A percentile compares a stretch with the other conserved stretches of the same genome.
These are phyloP conservation scores for Globisporangium recalcitrans DNA, from an alignment of 352 stramenopile species.

Conservation along the genomic window DNA sequence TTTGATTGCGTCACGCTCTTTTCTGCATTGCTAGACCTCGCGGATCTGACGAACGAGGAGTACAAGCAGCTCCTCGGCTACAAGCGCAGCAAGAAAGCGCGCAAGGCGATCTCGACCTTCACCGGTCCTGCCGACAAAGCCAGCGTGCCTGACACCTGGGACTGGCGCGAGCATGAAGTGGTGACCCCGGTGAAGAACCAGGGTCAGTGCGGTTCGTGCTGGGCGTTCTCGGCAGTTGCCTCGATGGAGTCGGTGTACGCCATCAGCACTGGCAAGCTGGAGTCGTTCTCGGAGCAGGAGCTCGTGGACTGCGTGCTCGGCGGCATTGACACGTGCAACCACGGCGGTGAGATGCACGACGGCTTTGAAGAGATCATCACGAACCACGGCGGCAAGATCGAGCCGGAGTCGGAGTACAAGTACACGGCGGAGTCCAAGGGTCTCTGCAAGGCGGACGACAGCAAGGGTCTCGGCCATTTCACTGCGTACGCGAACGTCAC, in stretches of 20 bases:
- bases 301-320: slow-evolving; percentile 38
- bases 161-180: slow-evolving; percentile 46
- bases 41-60: slow-evolving; percentile 36
- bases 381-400: slow-evolving; percentile 35
- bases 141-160: slow-evolving; percentile 28
- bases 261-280: slow-evolving; percentile 38
- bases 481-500: slow-evolving; percentile 70
- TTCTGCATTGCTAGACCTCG: slow-evolving; percentile 19
- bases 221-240: slow-evolving; percentile 88
- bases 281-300: slow-evolving; percentile 46
- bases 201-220: slow-evolving; percentile 94
- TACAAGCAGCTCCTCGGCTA: slow-evolving; percentile 37
- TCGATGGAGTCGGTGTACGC: slow-evolving; percentile 29
- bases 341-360: slow-evolving; percentile 37
- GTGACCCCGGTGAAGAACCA: slow-evolving; percentile 94
- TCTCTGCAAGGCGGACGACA: slow-evolving; percentile 29
- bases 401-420: slow-evolving; percentile 27
- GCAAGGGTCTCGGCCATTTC: slow-evolving; percentile 33
- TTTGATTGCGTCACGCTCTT: not conserved
- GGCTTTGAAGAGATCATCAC: slow-evolving; percentile 38
- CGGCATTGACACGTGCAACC: slow-evolving; percentile 33
- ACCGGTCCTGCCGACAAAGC: slow-evolving; percentile 11
- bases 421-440: slow-evolving; percentile 36
- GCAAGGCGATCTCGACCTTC: slow-evolving; percentile 15
- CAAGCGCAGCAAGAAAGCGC: slow-evolving; percentile 19